Evolutionary conservation across 139 green algal genomes (phyloP), one percentile per base, ranked within the genome.

Genomic region (Zygnema cylindricum): DNA sequence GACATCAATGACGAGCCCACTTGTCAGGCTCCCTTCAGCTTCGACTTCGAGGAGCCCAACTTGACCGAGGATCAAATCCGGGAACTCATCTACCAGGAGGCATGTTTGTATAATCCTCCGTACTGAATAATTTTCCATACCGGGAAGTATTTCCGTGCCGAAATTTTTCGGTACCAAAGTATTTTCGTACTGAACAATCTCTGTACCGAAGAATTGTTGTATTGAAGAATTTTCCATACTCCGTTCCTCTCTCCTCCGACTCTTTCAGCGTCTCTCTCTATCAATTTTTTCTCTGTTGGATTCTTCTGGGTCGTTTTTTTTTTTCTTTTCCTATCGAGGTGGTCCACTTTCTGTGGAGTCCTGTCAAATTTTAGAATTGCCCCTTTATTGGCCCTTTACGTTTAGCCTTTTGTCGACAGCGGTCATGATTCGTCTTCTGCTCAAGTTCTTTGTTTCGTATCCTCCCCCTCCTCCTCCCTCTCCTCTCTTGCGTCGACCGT

Each of bases 1-100:
- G 93, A 95, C 88, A 86, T 91, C 23, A 92, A 87, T 32, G 93
- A 95, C 81, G 93, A 95, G 82, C 93, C 93, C 22, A 75, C 22
- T 30, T 89, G 54, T 79, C 41, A 87, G n/a, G 35, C 40, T 23
- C 63, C 84, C 3, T 92, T 92, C 88, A 55, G 42, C 38, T 92
- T 92, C 57, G 88, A 92, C 57, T 92, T 92, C 78, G 88, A 92
- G 23, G 63, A 87, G 3, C 49, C 32, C n/a, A 71, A 77, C 38
- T n/a, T 92, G 2, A 49, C 54, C 0, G 77, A 91, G 36, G 88
- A 92, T 1, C 77, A 41, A 0, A 81, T 92, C 43, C 55, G 43
- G 43, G 88, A 90, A 11, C 73, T 92, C 11, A 90, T 92, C 57
- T 91, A 77, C 35, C 39, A 89, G 1, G 86, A 91, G 82, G 39